Evolutionary conservation across 352 stramenopile species (phyloP).

Genomic region (Pythium dissimile): DNA sequence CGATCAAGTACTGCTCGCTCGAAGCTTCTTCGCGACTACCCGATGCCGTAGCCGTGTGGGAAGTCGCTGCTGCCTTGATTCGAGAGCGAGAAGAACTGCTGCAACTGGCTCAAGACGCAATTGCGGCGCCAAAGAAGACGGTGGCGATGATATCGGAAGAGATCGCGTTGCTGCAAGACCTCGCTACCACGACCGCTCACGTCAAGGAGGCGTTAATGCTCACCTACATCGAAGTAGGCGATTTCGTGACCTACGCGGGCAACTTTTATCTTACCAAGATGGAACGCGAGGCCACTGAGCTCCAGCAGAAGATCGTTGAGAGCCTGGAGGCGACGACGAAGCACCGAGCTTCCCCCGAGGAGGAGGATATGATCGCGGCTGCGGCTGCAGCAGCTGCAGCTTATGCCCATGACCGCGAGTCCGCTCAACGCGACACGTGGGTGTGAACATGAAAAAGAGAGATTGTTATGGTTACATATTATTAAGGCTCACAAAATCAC

Average conservation of each 20-base stretch:
- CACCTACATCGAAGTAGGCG: slow-evolving; percentile 67
- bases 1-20: slow-evolving; percentile 73
- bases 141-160: slow-evolving; percentile 36
- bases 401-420: slow-evolving; percentile 4
- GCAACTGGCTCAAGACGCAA: slow-evolving; percentile 27
- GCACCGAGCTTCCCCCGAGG: slow-evolving; percentile 11
- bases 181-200: slow-evolving; percentile 29
- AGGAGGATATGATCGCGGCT: not conserved
- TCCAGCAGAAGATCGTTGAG: slow-evolving; percentile 30
- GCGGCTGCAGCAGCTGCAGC: not conserved
- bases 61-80: slow-evolving; percentile 43
- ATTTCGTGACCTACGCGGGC: slow-evolving; percentile 59
- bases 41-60: slow-evolving; percentile 65
- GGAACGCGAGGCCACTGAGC: slow-evolving; percentile 53
- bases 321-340: slow-evolving; percentile 29
- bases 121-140: slow-evolving; percentile 22
- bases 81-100: slow-evolving; percentile 60
- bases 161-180: slow-evolving; percentile 43
- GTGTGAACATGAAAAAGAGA: slow-evolving; percentile 2
- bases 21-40: slow-evolving; percentile 47
- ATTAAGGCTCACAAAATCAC: not conserved
- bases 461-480: slow-evolving; percentile 17
- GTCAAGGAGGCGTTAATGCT: slow-evolving; percentile 57
- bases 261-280: slow-evolving; percentile 72
- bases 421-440: slow-evolving; percentile 17